Conservation (phyloP, 208 protist species). For the Trypanosomatidae sp. region DNA sequence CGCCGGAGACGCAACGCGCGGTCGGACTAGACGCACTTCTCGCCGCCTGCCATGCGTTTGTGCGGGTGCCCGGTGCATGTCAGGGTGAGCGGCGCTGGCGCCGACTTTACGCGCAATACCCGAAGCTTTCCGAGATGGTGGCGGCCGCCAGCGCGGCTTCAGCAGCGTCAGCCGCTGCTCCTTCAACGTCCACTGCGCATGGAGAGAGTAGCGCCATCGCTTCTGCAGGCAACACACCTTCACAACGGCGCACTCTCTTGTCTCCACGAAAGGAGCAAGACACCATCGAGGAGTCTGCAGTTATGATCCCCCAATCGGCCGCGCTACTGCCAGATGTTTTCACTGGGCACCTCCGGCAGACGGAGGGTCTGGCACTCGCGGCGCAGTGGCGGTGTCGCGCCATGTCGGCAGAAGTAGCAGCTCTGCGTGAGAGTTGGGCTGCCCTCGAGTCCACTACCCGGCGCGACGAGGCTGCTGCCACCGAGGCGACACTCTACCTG, state of each 20-base stretch:
- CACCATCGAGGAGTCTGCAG: background rate
- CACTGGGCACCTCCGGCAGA: slow-evolving; percentile 14
- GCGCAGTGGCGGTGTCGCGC: slow-evolving; percentile 16
- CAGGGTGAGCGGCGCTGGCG: slow-evolving; percentile 14
- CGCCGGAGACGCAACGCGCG: background rate
- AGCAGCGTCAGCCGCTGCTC: background rate
- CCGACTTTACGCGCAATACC: slow-evolving; percentile 18
- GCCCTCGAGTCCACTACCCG: background rate
- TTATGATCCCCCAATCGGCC: background rate
- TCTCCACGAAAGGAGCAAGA: background rate
- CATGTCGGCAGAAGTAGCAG: slow-evolving; percentile 14
- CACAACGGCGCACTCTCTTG: background rate
- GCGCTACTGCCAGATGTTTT: slow-evolving; percentile 11
- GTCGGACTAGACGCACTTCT: slow-evolving; percentile 14
- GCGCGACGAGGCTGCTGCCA: slow-evolving; percentile 13
- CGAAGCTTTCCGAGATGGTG: slow-evolving; percentile 16
- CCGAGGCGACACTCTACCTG: slow-evolving; percentile 8
- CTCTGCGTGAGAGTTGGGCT: slow-evolving; percentile 13
- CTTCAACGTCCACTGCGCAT: background rate
- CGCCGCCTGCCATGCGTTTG: slow-evolving; percentile 6
- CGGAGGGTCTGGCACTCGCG: slow-evolving; percentile 15
- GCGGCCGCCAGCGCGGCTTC: slow-evolving; percentile 1
- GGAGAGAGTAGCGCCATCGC: background rate
- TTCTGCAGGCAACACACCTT: background rate
- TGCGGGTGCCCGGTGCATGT: background rate